Percentiles rank a stretch among this genome's conserved stretches.
Conservation (phyloP, 257 asterid species). For the Fraxinus cuspidata region DNA sequence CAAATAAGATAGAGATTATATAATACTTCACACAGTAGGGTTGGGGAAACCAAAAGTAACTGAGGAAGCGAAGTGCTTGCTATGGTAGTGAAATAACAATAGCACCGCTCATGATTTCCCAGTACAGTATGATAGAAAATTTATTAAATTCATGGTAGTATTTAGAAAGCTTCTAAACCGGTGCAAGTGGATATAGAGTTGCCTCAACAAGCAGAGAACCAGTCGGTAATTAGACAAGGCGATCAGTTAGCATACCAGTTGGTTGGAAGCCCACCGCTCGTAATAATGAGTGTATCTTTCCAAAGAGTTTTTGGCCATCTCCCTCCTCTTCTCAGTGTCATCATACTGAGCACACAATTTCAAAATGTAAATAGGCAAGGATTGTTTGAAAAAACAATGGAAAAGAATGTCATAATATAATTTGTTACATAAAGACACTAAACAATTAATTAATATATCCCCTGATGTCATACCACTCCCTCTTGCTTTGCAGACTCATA, state of each 20-base stretch:
- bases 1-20: not conserved
- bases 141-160: not conserved
- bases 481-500: conserved; percentile 99
- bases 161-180: not conserved
- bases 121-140: not conserved
- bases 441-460: conserved; percentile 5
- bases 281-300: conserved; percentile 99
- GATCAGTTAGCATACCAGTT: conserved; percentile 60
- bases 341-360: conserved; percentile 64
- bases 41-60: no score
- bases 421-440: conserved; percentile 2
- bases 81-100: not conserved
- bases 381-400: conserved; percentile 16
- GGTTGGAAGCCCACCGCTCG: conserved; percentile 99
- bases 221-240: conserved; percentile 19
- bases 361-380: conserved; percentile 21
- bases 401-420: conserved; percentile 14
- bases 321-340: conserved; percentile 95
- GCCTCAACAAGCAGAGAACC: not conserved
- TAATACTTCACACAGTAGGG: no score
- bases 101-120: not conserved
- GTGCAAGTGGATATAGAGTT: not conserved
- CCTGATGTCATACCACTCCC: conserved; percentile 69
- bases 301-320: conserved; percentile 99
- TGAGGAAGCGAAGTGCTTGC: no score